Conservation (phyloP, 2,329 filamentous ascomycete species). For the Cladophialophora psammophila region DNA sequence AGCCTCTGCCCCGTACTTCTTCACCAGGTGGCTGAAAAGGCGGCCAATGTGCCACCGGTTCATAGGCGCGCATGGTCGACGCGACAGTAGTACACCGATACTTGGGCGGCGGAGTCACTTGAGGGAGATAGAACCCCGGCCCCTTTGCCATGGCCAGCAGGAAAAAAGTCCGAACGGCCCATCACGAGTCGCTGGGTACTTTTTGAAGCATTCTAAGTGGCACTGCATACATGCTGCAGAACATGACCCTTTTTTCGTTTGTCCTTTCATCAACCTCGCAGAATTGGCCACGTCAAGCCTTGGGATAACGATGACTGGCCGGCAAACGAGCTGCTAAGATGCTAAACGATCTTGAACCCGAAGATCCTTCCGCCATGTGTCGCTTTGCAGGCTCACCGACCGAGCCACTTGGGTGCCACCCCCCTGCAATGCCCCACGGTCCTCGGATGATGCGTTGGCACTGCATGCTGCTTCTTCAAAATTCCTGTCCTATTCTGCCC, state of each 20-base stretch:
- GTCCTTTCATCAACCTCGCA: conserved; percentile 24
- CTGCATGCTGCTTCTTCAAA: conserved; percentile 28
- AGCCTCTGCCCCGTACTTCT: conserved; percentile 8
- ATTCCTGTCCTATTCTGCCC: conserved; percentile 13
- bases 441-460: conserved; percentile 38
- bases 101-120: conserved; percentile 3
- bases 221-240: conserved; percentile 29
- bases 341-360: conserved; percentile 27
- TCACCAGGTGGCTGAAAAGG: conserved; percentile 18
- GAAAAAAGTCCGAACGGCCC: conserved; percentile 13
- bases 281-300: conserved; percentile 34
- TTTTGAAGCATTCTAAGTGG: conserved; percentile 15
- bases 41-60: conserved; percentile 18
- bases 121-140: conserved; percentile 16
- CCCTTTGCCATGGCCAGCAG: conserved; percentile 10
- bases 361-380: conserved; percentile 36
- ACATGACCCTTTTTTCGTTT: conserved; percentile 23
- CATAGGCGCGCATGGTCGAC: conserved; percentile 11
- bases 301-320: conserved; percentile 25
- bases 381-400: conserved; percentile 34
- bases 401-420: conserved; percentile 25
- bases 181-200: conserved; percentile 7
- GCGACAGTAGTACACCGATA: conserved; percentile 17
- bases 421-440: conserved; percentile 31
- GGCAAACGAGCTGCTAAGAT: conserved; percentile 14